Evolutionary conservation across 305 asterid species (phyloP).

Genomic region (Lippia alba): DNA sequence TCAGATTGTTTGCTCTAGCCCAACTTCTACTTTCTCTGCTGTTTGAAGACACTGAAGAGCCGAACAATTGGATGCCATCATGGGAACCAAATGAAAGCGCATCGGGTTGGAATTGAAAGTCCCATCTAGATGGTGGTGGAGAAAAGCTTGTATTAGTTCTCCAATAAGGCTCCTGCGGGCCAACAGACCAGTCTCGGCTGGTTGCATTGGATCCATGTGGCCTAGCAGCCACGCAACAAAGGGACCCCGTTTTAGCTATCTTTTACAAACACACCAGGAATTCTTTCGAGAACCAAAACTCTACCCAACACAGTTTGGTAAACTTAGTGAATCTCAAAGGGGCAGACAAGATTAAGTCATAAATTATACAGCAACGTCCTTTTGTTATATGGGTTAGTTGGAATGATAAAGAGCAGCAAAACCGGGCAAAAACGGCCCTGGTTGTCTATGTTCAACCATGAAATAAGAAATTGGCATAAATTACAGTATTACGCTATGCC

Average conservation of each 20-base stretch:
- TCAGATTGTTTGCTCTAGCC: slow-evolving; percentile 71
- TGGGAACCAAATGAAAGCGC: slow-evolving; percentile 80
- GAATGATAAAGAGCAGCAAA: too few species aligned
- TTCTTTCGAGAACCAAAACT: slow-evolving; percentile 20
- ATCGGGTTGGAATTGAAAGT: slow-evolving; percentile 79
- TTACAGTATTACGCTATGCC: too few species aligned
- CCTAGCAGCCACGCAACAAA: slow-evolving; percentile 99
- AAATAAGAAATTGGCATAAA: too few species aligned
- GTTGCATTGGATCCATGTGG: slow-evolving; percentile 94
- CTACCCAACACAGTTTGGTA: slow-evolving; percentile 34
- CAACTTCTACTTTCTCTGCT: slow-evolving; percentile 96
- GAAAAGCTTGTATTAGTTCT: slow-evolving; percentile 92
- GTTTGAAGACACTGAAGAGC: slow-evolving; percentile 88
- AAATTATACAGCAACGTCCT: too few species aligned
- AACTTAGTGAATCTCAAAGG: slow-evolving; percentile 32
- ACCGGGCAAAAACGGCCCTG: too few species aligned
- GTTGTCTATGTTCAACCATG: too few species aligned
- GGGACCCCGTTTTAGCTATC: slow-evolving; percentile 99
- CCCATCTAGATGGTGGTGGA: slow-evolving; percentile 95
- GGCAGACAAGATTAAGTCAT: slow-evolving; percentile 21
- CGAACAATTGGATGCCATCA: slow-evolving; percentile 74
- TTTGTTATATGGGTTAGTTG: too few species aligned
- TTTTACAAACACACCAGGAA: slow-evolving; percentile 53
- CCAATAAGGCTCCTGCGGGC: slow-evolving; percentile 97
- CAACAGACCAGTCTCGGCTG: slow-evolving; percentile 92